Conservation (phyloP, 2,329 filamentous ascomycete genomes). For the Pseudogymnoascus sp. region DNA sequence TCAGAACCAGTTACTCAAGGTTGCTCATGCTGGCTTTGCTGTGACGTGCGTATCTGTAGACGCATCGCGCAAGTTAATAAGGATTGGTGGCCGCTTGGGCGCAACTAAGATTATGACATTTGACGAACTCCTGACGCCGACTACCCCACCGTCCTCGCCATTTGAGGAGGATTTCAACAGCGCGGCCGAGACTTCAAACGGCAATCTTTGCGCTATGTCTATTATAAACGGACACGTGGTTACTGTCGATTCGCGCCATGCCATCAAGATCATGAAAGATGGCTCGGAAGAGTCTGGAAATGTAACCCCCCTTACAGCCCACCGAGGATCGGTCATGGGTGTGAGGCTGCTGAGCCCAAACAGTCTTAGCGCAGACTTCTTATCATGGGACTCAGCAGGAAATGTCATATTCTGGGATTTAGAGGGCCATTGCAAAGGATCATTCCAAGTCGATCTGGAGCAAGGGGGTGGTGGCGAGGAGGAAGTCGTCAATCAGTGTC, state of each 20-base stretch:
- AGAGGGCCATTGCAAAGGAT: slow-evolving; percentile 58
- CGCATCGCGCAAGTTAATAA: slow-evolving; percentile 25
- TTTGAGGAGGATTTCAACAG: slow-evolving; percentile 13
- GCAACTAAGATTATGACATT: slow-evolving; percentile 43
- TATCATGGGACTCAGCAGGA: slow-evolving; percentile 81
- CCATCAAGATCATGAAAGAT: slow-evolving; percentile 55
- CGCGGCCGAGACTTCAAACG: slow-evolving; percentile 24
- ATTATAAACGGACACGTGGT: slow-evolving; percentile 59
- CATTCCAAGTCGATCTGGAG: slow-evolving; percentile 61
- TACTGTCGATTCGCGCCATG: slow-evolving; percentile 65
- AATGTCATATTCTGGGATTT: slow-evolving; percentile 74
- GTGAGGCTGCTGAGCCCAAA: slow-evolving; percentile 60
- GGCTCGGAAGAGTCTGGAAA: slow-evolving; percentile 19
- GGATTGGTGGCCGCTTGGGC: slow-evolving; percentile 31
- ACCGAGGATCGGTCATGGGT: slow-evolving; percentile 61
- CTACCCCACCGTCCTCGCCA: slow-evolving; percentile 26
- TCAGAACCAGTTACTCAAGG: slow-evolving; percentile 59
- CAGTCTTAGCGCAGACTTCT: slow-evolving; percentile 59
- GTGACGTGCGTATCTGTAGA: slow-evolving; percentile 33
- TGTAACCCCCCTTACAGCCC: slow-evolving; percentile 48
- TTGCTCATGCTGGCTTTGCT: slow-evolving; percentile 57
- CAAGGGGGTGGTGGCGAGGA: slow-evolving; percentile 43
- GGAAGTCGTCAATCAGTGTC: slow-evolving; percentile 49
- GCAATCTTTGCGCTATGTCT: slow-evolving; percentile 54
- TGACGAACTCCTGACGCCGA: slow-evolving; percentile 29